phyloP scores from a whole-genome alignment of 441 rosid genomes.

The Rhodomyrtus psidioides region DNA sequence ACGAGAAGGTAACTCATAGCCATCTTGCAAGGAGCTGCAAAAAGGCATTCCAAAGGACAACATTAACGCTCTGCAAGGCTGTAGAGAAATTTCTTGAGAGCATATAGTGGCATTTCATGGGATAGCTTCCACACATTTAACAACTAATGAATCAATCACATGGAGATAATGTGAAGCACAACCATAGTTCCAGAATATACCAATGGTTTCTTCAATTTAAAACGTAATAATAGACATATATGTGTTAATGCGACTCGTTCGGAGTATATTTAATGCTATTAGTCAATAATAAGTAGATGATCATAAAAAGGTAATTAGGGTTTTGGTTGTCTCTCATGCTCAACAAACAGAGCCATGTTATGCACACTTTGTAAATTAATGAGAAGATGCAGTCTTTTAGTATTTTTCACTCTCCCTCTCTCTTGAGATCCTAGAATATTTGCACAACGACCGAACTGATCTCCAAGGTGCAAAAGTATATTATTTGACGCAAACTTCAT shows the following conservation, averaged over 20 bases:
- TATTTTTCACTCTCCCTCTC: not conserved
- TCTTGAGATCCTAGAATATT: not conserved
- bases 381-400: not conserved
- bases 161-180: not conserved
- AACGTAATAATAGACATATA: not conserved
- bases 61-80: not conserved
- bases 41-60: not conserved
- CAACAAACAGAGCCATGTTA: not conserved
- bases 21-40: conserved; percentile 62
- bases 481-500: not conserved
- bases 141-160: not conserved
- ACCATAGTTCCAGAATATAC: not conserved
- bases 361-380: not conserved
- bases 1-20: conserved; percentile 83
- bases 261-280: not conserved
- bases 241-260: not conserved
- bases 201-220: not conserved
- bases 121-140: not conserved
- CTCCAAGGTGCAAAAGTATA: not conserved
- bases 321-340: not conserved
- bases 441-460: not conserved
- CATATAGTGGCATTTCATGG: not conserved
- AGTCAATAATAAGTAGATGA: not conserved
- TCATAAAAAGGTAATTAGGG: not conserved
- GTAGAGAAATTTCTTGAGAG: not conserved